These are phyloP conservation scores for Debaryomyces hansenii DNA, from an alignment of 805 yeast genomes.

Conservation along the genomic window DNA sequence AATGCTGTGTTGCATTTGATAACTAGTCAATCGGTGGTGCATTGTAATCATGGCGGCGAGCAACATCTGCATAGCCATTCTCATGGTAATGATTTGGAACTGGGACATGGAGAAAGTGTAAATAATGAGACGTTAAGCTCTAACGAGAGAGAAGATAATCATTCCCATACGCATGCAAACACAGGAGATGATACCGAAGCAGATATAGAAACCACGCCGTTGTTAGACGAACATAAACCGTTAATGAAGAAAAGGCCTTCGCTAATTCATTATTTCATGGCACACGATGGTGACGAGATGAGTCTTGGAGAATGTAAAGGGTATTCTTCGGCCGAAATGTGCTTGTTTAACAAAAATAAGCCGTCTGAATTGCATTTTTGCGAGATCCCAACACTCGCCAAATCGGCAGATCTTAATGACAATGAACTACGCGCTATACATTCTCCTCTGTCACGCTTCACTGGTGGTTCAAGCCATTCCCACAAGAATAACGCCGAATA, in stretches of 20 bases:
- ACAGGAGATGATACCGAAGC: not conserved
- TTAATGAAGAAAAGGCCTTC: slow-evolving; percentile 6
- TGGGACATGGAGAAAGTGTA: not conserved
- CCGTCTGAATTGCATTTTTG: slow-evolving; percentile 31
- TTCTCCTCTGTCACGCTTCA: not conserved
- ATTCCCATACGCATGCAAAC: slow-evolving; percentile 12
- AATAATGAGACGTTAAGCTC: not conserved
- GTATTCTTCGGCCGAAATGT: slow-evolving; percentile 42
- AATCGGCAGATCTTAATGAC: not conserved
- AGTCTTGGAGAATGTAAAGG: slow-evolving; percentile 50
- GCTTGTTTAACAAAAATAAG: slow-evolving; percentile 13
- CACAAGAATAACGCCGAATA: slow-evolving; percentile 1
- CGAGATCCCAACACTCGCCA: slow-evolving; percentile 35
- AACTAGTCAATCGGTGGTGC: slow-evolving; percentile 82
- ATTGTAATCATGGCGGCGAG: slow-evolving; percentile 67
- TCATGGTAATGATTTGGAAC: slow-evolving; percentile 2
- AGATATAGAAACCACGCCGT: no score
- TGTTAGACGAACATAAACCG: slow-evolving; percentile 20
- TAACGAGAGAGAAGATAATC: slow-evolving; percentile 16
- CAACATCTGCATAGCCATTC: slow-evolving; percentile 12
- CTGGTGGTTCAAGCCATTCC: not conserved
- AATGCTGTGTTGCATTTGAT: slow-evolving; percentile 68
- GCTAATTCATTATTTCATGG: slow-evolving; percentile 25
- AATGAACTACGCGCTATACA: not conserved
- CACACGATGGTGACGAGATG: slow-evolving; percentile 16